Evolutionary conservation across 2,329 filamentous ascomycete species (phyloP).

Genomic region (Coniella lustricola): DNA sequence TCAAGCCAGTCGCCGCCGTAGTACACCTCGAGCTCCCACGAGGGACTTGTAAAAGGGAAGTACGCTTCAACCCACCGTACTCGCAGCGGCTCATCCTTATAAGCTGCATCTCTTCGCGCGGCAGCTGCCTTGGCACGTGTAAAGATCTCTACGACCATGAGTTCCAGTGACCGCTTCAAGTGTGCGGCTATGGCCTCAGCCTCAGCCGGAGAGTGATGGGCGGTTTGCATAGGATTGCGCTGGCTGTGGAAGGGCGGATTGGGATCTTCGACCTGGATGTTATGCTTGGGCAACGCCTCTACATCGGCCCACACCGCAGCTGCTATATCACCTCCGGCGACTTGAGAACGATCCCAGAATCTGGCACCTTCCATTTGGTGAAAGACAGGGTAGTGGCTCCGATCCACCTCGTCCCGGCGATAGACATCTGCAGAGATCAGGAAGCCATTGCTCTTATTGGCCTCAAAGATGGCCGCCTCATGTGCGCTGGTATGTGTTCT

Average conservation of each 20-base stretch:
- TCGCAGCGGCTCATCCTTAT: constrained; percentile 63
- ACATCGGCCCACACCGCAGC: constrained; percentile 64
- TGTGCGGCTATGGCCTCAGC: constrained; percentile 77
- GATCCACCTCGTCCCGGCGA: constrained; percentile 87
- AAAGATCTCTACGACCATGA: constrained; percentile 87
- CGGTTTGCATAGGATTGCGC: constrained; percentile 73
- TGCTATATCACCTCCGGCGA: constrained; percentile 51
- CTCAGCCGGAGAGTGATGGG: constrained; percentile 66
- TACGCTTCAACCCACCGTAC: constrained; percentile 95
- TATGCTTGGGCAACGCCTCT: constrained; percentile 62
- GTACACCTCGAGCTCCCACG: constrained; percentile 93
- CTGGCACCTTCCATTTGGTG: constrained; percentile 97
- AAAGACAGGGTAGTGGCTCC: constrained; percentile 92
- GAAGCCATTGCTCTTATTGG: constrained; percentile 68
- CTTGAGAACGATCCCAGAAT: constrained; percentile 70
- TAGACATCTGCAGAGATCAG: constrained; percentile 94
- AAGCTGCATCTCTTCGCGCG: constrained; percentile 40
- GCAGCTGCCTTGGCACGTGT: constrained; percentile 65
- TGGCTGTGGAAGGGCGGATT: constrained; percentile 71
- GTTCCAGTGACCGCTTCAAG: constrained; percentile 81
- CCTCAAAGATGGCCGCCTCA: constrained; percentile 73
- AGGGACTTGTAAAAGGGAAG: constrained; percentile 94
- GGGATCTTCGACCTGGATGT: constrained; percentile 73
- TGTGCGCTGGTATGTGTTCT: constrained; percentile 94
- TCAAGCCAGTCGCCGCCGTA: constrained; percentile 95